Conservation (phyloP, 2,329 filamentous ascomycete genomes). For the Microdochium paspali region DNA sequence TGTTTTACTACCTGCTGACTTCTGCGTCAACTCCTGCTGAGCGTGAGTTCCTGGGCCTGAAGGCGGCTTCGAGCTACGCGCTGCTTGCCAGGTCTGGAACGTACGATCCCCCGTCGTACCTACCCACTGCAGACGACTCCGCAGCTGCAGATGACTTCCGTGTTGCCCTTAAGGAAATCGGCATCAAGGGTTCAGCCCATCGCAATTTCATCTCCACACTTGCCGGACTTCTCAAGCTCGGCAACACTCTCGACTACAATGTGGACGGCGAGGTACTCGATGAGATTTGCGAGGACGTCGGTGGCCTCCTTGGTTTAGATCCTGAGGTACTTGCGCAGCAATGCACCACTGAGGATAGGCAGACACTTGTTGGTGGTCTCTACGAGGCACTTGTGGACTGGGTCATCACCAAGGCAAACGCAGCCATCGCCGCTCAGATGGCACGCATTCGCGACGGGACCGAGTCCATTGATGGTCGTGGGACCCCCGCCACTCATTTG, state of each 20-base stretch:
- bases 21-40: constrained; percentile 85
- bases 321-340: constrained; percentile 71
- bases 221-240: constrained; percentile 81
- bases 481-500: constrained; percentile 53
- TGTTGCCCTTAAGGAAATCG: constrained; percentile 76
- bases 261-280: constrained; percentile 80
- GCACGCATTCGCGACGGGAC: constrained; percentile 54
- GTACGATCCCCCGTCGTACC: constrained; percentile 76
- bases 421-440: constrained; percentile 71
- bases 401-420: constrained; percentile 84
- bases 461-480: constrained; percentile 56
- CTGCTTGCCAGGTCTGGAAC: constrained; percentile 77
- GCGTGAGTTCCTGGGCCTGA: constrained; percentile 77
- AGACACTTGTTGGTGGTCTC: constrained; percentile 71
- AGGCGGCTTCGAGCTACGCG: constrained; percentile 65
- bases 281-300: constrained; percentile 82
- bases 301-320: constrained; percentile 76
- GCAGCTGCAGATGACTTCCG: constrained; percentile 92
- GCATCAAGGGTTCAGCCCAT: constrained; percentile 79
- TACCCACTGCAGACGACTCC: constrained; percentile 85
- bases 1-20: constrained; percentile 93
- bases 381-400: constrained; percentile 95
- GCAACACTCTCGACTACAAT: constrained; percentile 78
- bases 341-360: constrained; percentile 76
- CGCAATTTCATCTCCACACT: constrained; percentile 79